These are phyloP conservation scores for Corylus heterophylla DNA, from an alignment of 306 rosid species.

Conservation along the genomic window DNA sequence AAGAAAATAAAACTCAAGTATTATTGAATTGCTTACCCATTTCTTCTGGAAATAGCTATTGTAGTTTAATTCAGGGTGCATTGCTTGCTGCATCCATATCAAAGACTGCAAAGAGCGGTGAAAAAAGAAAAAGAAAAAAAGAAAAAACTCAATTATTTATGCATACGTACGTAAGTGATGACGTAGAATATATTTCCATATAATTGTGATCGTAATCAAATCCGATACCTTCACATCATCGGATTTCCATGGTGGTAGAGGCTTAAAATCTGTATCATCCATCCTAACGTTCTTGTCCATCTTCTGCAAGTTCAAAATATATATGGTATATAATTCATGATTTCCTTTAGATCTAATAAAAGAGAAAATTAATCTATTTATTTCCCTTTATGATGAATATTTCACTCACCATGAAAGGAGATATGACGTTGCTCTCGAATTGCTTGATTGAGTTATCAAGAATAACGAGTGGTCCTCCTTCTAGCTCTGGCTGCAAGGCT, in stretches of 20 bases:
- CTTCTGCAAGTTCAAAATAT: slow-evolving; percentile 31
- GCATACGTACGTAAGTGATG: neutral
- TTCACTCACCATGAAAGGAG: slow-evolving; percentile 47
- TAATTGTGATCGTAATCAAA: neutral
- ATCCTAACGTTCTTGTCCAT: slow-evolving; percentile 50
- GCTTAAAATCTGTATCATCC: slow-evolving; percentile 60
- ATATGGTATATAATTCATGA: neutral
- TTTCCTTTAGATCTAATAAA: neutral
- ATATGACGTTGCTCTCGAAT: slow-evolving; percentile 40
- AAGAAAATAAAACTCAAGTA: neutral
- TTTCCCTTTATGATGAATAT: neutral
- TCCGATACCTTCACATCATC: slow-evolving; percentile 73
- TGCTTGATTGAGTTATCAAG: slow-evolving; percentile 49
- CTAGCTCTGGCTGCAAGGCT: slow-evolving; percentile 63
- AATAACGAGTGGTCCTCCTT: slow-evolving; percentile 50
- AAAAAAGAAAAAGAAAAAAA: neutral
- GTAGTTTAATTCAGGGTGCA: slow-evolving; percentile 97
- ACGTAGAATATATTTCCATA: neutral
- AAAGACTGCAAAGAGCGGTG: slow-evolving; percentile 56
- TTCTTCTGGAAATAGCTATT: slow-evolving; percentile 69
- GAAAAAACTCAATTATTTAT: neutral
- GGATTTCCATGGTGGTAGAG: slow-evolving; percentile 77
- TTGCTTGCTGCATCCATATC: slow-evolving; percentile 99
- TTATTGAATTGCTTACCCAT: slow-evolving; percentile 54
- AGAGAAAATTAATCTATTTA: neutral